These are phyloP conservation scores for Tulasnella sp. DNA, from an alignment of 768 basidiomycete species.

Conservation along the genomic window DNA sequence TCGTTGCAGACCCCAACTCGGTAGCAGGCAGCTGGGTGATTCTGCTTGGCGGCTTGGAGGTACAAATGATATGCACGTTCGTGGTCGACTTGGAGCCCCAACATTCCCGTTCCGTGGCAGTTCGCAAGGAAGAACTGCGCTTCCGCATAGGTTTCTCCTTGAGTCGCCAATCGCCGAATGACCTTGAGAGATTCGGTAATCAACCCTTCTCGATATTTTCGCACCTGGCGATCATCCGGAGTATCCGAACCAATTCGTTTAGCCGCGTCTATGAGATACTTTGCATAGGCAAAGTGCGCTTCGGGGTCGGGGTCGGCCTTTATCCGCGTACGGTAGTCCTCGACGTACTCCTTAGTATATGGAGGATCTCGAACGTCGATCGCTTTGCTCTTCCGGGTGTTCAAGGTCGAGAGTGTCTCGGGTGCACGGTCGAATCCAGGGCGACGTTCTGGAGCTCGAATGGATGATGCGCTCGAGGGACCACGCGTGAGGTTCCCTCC, in stretches of 20 bases:
- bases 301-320: slow-evolving; percentile 98
- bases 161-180: slow-evolving; percentile 84
- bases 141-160: slow-evolving; percentile 86
- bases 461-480: slow-evolving; percentile 4
- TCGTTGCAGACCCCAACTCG: slow-evolving; percentile 98
- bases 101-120: slow-evolving; percentile 88
- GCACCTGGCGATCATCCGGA: slow-evolving; percentile 72
- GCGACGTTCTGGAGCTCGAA: background rate
- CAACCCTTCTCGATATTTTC: slow-evolving; percentile 84
- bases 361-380: slow-evolving; percentile 71
- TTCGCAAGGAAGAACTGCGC: slow-evolving; percentile 99
- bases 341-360: slow-evolving; percentile 92
- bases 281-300: slow-evolving; percentile 95
- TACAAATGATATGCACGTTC: slow-evolving; percentile 97
- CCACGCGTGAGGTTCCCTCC: background rate
- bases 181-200: slow-evolving; percentile 86
- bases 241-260: slow-evolving; percentile 73
- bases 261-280: slow-evolving; percentile 97
- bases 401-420: background rate
- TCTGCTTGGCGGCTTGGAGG: slow-evolving; percentile 94
- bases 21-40: slow-evolving; percentile 90
- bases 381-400: slow-evolving; percentile 52
- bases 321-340: slow-evolving; percentile 94
- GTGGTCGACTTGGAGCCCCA: slow-evolving; percentile 95
- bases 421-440: slow-evolving; percentile 17